A percentile compares a stretch with the other conserved stretches of the same genome.
Conservation (phyloP, 2,329 filamentous ascomycete species). For the Colletotrichum brevisporum region DNA sequence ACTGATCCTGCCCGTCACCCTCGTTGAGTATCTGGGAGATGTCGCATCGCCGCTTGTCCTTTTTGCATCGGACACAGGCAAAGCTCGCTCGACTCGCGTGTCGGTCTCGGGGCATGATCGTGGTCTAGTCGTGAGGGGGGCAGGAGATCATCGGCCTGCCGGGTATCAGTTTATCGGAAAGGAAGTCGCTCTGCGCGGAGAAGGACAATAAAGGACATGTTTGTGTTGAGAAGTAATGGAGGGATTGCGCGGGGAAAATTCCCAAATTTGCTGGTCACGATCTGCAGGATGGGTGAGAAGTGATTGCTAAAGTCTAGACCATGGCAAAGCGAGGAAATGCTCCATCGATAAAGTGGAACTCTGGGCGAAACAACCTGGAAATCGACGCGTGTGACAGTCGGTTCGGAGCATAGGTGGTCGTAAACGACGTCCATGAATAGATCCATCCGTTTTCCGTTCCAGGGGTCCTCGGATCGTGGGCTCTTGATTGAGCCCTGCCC, state of each 20-base stretch:
- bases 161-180: too few relatives aligned
- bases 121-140: neutral
- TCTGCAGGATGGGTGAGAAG: neutral
- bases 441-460: too few relatives aligned
- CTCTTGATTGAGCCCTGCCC: neutral
- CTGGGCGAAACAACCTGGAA: conserved; percentile 5
- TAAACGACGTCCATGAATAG: neutral
- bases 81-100: conserved; percentile 38
- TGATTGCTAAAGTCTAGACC: conserved; percentile 7
- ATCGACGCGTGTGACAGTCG: neutral
- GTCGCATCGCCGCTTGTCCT: conserved; percentile 37
- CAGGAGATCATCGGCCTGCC: too few relatives aligned
- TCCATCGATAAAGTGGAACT: conserved; percentile 5
- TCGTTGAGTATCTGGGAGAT: conserved; percentile 28
- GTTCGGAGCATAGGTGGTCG: neutral
- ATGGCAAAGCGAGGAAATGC: neutral
- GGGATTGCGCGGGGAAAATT: neutral
- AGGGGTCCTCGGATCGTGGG: neutral
- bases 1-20: conserved; percentile 15
- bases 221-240: too few relatives aligned
- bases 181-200: too few relatives aligned
- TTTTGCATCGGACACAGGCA: conserved; percentile 36
- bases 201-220: too few relatives aligned
- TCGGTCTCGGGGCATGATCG: conserved; percentile 31
- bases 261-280: neutral